Conservation (phyloP, 805 yeast species). For the Wickerhamiella slavikovae region DNA sequence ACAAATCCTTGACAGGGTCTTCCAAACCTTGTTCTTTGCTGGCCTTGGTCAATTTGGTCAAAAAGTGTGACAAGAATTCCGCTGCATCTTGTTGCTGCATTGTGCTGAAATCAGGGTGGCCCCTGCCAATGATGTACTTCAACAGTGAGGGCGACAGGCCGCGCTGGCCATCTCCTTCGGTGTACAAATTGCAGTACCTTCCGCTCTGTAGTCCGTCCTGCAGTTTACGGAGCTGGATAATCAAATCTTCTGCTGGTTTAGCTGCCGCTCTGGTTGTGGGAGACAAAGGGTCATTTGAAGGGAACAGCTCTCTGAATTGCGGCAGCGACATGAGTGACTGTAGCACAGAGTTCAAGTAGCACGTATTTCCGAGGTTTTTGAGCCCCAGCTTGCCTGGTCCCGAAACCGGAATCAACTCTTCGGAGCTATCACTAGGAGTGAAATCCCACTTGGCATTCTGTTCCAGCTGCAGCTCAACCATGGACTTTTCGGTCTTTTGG, state of each 20-base stretch:
- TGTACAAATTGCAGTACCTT: slow-evolving; percentile 37
- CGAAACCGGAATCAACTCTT: slow-evolving; percentile 36
- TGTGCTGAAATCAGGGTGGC: slow-evolving; percentile 65
- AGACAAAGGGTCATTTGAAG: slow-evolving; percentile 24
- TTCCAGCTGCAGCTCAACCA: slow-evolving; percentile 78
- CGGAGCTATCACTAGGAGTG: slow-evolving; percentile 54
- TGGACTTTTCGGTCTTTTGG: slow-evolving; percentile 64
- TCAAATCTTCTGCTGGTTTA: slow-evolving; percentile 35
- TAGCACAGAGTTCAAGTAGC: slow-evolving; percentile 80
- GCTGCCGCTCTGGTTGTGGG: too few relatives aligned
- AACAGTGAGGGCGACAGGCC: slow-evolving; percentile 66
- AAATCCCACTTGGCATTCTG: slow-evolving; percentile 91
- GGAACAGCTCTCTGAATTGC: slow-evolving; percentile 16
- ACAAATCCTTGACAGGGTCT: slow-evolving; percentile 28
- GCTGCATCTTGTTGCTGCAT: slow-evolving; percentile 89
- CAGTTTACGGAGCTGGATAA: slow-evolving; percentile 58
- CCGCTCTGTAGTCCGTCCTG: slow-evolving; percentile 66
- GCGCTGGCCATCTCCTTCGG: slow-evolving; percentile 28
- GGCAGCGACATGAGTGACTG: slow-evolving; percentile 40
- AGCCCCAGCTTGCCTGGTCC: slow-evolving; percentile 67
- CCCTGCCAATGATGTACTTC: slow-evolving; percentile 55
- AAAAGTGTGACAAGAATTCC: slow-evolving; percentile 58
- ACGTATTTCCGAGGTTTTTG: slow-evolving; percentile 40
- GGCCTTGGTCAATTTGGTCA: slow-evolving; percentile 31
- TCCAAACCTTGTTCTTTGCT: slow-evolving; percentile 6